Percentiles rank a stretch among this genome's conserved stretches.
Conservation (phyloP, 179 eudicot genomes). For the Heliamphora ciliata region DNA sequence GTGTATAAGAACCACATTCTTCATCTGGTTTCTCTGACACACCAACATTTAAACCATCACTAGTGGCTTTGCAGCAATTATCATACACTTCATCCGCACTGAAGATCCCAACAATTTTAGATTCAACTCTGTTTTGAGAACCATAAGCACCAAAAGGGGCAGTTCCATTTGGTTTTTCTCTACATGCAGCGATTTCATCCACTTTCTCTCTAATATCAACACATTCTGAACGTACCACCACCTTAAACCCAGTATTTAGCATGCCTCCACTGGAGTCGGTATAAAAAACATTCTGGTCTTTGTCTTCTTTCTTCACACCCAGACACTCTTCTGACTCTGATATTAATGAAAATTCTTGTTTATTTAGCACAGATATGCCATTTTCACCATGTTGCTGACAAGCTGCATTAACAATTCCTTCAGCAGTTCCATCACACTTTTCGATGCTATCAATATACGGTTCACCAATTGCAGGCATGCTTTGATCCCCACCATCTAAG, state of each 20-base stretch:
- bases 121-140: neutral
- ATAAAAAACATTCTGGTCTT: neutral
- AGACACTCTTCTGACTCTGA: neutral
- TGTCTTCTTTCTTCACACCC: slow-evolving; percentile 10
- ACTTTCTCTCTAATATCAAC: neutral
- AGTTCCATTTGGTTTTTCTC: neutral
- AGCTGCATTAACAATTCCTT: slow-evolving; percentile 9
- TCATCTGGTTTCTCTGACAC: slow-evolving; percentile 12
- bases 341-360: neutral
- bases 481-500: neutral
- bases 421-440: neutral
- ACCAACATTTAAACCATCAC: neutral
- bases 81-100: neutral
- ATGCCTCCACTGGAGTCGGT: neutral
- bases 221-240: neutral
- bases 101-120: neutral
- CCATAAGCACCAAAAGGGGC: neutral
- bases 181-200: neutral
- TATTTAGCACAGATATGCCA: neutral
- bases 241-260: neutral
- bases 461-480: neutral
- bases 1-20: neutral
- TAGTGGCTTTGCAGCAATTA: neutral
- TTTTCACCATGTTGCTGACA: slow-evolving; percentile 8
- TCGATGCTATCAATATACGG: neutral